These are phyloP conservation scores for Claviceps sp. DNA, from an alignment of 2,329 filamentous ascomycete genomes.

Conservation along the genomic window DNA sequence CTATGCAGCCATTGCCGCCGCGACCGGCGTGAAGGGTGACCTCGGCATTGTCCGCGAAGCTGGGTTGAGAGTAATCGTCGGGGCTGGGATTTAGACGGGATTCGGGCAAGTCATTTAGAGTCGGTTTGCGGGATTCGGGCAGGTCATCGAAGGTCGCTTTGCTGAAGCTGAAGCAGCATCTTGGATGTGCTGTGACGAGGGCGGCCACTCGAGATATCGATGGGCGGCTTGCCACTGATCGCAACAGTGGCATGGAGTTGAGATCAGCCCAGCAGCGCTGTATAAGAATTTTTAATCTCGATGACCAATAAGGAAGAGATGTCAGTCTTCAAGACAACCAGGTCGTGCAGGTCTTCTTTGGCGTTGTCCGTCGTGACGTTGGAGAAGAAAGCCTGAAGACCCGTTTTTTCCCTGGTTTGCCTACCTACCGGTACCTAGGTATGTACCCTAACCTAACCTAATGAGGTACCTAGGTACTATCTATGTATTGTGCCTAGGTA, in stretches of 20 bases:
- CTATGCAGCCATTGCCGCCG: conserved; percentile 87
- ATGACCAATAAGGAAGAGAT: not conserved
- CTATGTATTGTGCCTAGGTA: no score
- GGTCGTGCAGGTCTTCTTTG: not conserved
- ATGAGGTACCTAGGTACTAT: no score
- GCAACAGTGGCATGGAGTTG: conserved; percentile 5
- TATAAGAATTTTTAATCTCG: not conserved
- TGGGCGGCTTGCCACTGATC: conserved; percentile 4
- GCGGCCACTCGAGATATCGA: not conserved
- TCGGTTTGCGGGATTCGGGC: conserved; percentile 4
- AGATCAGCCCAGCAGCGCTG: not conserved
- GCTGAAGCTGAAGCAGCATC: conserved; percentile 7
- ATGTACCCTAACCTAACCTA: no score
- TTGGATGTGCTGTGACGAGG: not conserved
- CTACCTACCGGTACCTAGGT: no score
- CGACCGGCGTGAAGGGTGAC: conserved; percentile 64
- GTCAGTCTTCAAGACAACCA: not conserved
- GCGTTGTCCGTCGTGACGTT: not conserved
- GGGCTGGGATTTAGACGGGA: conserved; percentile 68
- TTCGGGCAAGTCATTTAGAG: conserved; percentile 24
- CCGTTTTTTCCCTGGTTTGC: no score
- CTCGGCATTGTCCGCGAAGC: conserved; percentile 77
- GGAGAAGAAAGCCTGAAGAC: not conserved
- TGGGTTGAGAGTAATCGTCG: conserved; percentile 69
- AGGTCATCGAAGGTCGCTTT: conserved; percentile 23